Evolutionary conservation across 768 basidiomycete species (phyloP), one percentile per base, ranked within the genome.

Genomic region (Termitomyces sp.): DNA sequence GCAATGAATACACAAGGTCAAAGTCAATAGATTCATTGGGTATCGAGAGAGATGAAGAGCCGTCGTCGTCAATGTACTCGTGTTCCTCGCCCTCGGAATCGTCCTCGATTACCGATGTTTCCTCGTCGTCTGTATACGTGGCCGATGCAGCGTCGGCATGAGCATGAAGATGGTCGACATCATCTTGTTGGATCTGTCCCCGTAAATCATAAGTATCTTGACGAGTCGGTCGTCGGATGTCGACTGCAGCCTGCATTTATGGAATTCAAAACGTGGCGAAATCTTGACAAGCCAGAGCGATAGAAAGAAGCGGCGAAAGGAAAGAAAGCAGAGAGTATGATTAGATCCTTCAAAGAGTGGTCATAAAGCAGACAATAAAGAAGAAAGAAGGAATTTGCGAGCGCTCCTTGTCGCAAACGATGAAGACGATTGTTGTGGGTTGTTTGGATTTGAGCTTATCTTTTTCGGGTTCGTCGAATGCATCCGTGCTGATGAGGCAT

Each of bases 1-100:
- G 95, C 29, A 98, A 79, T n/a, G 89, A 87, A 65, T 94, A 95
- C 21, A 96, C 91, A 65, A 93, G 79, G 71, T 92, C 91, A 68
- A 93, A 95, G 80, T 95, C 92, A 67, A 95, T 95, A 59, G 88
- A 89, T 69, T 93, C 92, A 70, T 92, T 91, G 10, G 92, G 92
- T 59, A 93, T 91, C 35, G 90, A 92, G 34, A 93, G 82, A 9
- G 86, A 87, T 5, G 90, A 92, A 6, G 89, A 91, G 41, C 81
- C 83, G 27, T 89, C 88, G 48, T 90, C 87, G 68, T 86, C 84
- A 63, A 85, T 75, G 65, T 83, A 83, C 21, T 88, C 87, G 35
- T 81, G 76, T 21, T 87, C 86, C 50, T 92, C 88, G 42, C 73
- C 81, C 54, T 91, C 88, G 5, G 88, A 91, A 68, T 90, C 90